These are phyloP conservation scores for Colletotrichum caudatum DNA, from an alignment of 2,329 filamentous ascomycete species.

Conservation along the genomic window DNA sequence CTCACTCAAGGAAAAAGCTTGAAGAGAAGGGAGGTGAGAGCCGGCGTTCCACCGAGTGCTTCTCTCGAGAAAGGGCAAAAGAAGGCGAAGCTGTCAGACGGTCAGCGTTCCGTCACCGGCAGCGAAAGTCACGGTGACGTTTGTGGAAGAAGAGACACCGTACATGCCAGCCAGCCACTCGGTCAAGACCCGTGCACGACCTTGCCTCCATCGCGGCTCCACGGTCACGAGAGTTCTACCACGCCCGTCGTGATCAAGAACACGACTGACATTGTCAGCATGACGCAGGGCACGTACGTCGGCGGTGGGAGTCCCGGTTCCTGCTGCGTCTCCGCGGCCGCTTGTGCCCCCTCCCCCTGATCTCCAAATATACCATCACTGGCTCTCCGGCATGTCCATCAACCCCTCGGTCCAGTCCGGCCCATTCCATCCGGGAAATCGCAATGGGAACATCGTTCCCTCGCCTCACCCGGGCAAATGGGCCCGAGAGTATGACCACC, in stretches of 20 bases:
- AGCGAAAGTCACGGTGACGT: not conserved
- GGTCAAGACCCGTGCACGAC: not conserved
- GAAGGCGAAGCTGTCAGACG: not conserved
- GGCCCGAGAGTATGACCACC: not conserved
- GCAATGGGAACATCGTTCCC: constrained; percentile 12
- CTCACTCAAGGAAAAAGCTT: too few species aligned
- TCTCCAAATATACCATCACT: not conserved
- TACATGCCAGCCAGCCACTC: not conserved
- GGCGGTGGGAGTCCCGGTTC: too few species aligned
- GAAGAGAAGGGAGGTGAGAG: too few species aligned
- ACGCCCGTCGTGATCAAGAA: not conserved
- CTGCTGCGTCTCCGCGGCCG: too few species aligned
- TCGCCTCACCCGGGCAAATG: not conserved
- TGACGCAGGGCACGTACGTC: too few species aligned
- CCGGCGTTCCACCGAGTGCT: not conserved
- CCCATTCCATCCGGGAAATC: not conserved
- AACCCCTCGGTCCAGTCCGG: constrained; percentile 1
- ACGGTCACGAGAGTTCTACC: not conserved
- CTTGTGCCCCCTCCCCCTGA: not conserved
- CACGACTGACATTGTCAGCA: too few species aligned
- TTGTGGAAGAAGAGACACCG: not conserved
- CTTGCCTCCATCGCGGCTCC: not conserved
- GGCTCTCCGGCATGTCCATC: constrained; percentile 19
- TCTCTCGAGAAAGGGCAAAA: too few species aligned
- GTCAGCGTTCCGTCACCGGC: not conserved